These are phyloP conservation scores for Diaporthe citriasiana DNA, from an alignment of 2,329 filamentous ascomycete genomes.

Conservation along the genomic window DNA sequence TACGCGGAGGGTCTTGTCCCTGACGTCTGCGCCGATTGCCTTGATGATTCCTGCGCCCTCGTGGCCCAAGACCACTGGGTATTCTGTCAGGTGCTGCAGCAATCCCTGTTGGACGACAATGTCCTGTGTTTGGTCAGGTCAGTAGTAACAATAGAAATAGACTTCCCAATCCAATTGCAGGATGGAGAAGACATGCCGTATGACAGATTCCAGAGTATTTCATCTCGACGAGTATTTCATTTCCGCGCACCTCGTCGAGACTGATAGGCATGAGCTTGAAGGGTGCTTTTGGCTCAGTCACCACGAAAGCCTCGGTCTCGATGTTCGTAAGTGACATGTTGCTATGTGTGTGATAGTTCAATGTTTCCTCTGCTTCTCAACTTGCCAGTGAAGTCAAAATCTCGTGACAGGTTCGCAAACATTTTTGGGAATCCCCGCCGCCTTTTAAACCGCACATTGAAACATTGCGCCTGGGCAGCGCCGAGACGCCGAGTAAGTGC, in stretches of 20 bases:
- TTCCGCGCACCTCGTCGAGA: slow-evolving; percentile 38
- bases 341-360: background rate
- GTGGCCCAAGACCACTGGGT: slow-evolving; percentile 50
- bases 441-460: slow-evolving; percentile 23
- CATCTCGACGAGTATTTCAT: slow-evolving; percentile 41
- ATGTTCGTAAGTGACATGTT: slow-evolving; percentile 37
- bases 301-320: slow-evolving; percentile 37
- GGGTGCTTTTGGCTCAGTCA: slow-evolving; percentile 29
- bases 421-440: background rate
- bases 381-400: background rate
- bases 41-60: slow-evolving; percentile 50
- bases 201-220: slow-evolving; percentile 40
- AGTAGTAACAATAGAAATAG: background rate
- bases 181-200: slow-evolving; percentile 8
- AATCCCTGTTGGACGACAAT: slow-evolving; percentile 48
- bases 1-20: slow-evolving; percentile 46
- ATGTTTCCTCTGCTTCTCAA: background rate
- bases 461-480: background rate
- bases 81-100: slow-evolving; percentile 44
- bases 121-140: slow-evolving; percentile 43
- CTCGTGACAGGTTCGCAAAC: background rate
- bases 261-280: slow-evolving; percentile 36
- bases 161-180: background rate
- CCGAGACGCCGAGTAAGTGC: background rate
- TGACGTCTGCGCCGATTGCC: slow-evolving; percentile 48